phyloP scores from a whole-genome alignment of 179 eudicot species.

The Amaranthus tricolor region DNA sequence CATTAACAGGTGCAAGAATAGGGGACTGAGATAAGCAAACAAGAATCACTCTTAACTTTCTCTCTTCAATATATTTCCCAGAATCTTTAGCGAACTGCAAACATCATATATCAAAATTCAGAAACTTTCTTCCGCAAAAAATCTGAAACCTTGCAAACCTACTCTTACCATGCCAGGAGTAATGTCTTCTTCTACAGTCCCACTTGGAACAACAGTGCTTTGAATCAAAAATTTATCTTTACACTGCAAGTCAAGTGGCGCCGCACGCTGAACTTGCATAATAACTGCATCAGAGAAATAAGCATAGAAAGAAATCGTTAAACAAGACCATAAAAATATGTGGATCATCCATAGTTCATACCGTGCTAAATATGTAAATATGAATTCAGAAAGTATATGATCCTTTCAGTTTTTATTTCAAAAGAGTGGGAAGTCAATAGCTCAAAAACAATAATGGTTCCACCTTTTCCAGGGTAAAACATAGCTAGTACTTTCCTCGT shows the following conservation, averaged over 20 bases:
- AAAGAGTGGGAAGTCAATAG: background rate
- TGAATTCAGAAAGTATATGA: background rate
- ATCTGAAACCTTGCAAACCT: conserved; percentile 11
- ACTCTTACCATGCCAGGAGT: conserved; percentile 55
- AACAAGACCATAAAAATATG: background rate
- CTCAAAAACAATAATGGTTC: too few relatives aligned
- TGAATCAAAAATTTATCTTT: conserved; percentile 84
- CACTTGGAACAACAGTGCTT: conserved; percentile 56
- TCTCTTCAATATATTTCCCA: conserved; percentile 50
- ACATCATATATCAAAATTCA: conserved; percentile 14
- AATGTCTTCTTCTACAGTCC: conserved; percentile 59
- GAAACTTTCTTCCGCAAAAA: background rate
- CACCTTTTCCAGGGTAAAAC: too few relatives aligned
- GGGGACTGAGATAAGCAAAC: conserved; percentile 49
- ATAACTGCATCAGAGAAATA: conserved; percentile 43
- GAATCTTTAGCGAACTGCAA: conserved; percentile 60
- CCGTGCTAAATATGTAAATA: background rate
- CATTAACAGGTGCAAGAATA: conserved; percentile 38
- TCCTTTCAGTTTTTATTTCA: background rate
- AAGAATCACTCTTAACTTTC: conserved; percentile 62
- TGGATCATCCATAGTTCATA: background rate
- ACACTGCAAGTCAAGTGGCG: conserved; percentile 68
- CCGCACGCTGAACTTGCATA: conserved; percentile 62
- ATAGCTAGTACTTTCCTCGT: too few relatives aligned
- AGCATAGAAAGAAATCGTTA: background rate